Evolutionary conservation across 495 filamentous ascomycete species (phyloP).

Genomic region (Bacidia gigantensis): DNA sequence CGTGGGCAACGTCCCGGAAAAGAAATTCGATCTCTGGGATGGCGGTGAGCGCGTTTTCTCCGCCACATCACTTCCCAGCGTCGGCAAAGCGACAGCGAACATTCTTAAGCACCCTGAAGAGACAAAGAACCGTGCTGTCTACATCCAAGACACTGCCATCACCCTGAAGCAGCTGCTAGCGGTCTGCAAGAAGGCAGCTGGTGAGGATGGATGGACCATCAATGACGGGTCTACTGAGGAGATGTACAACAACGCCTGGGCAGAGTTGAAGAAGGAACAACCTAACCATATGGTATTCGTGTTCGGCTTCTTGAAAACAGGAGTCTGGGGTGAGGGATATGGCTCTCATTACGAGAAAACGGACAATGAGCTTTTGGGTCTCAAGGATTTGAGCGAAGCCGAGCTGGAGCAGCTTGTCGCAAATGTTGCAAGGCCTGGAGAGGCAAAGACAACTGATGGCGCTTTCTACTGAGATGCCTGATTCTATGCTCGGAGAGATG

Average conservation of each 20-base stretch:
- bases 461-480: background rate
- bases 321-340: slow-evolving; percentile 31
- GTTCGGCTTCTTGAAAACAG: slow-evolving; percentile 28
- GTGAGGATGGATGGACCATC: slow-evolving; percentile 23
- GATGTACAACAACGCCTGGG: slow-evolving; percentile 29
- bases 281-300: slow-evolving; percentile 21
- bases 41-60: slow-evolving; percentile 39
- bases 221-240: slow-evolving; percentile 24
- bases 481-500: background rate
- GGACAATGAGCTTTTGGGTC: slow-evolving; percentile 30
- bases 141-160: slow-evolving; percentile 35
- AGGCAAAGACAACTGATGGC: background rate
- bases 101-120: slow-evolving; percentile 38
- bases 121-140: slow-evolving; percentile 41
- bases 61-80: slow-evolving; percentile 31
- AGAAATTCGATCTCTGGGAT: slow-evolving; percentile 36
- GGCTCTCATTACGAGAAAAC: slow-evolving; percentile 24
- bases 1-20: slow-evolving; percentile 30
- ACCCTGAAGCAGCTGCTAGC: slow-evolving; percentile 43
- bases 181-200: slow-evolving; percentile 36
- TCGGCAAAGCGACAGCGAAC: slow-evolving; percentile 36
- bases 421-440: background rate
- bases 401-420: slow-evolving; percentile 12
- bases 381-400: slow-evolving; percentile 22
- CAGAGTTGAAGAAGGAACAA: slow-evolving; percentile 22